These are phyloP conservation scores for Ophiostoma perfectum DNA, from an alignment of 2,329 filamentous ascomycete genomes.

Conservation along the genomic window DNA sequence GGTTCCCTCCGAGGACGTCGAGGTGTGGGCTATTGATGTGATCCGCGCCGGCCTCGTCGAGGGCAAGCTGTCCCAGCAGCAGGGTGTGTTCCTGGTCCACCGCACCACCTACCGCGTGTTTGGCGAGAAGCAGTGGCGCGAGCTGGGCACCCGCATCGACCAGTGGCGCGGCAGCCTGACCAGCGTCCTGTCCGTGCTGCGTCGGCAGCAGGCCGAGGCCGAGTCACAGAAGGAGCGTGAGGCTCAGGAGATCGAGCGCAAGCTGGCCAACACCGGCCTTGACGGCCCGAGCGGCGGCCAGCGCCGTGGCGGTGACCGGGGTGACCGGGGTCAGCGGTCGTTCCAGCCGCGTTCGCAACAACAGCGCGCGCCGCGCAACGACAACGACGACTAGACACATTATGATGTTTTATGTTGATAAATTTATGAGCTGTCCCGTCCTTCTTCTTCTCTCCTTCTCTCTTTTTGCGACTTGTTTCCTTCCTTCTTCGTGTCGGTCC, in stretches of 20 bases:
- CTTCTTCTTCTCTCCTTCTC: not conserved
- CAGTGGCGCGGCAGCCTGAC: constrained; percentile 81
- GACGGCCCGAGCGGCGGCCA: constrained; percentile 32
- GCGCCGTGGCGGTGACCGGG: constrained; percentile 18
- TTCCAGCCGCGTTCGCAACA: constrained; percentile 27
- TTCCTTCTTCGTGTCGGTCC: not conserved
- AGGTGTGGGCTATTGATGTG: constrained; percentile 98
- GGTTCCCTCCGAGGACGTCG: constrained; percentile 76
- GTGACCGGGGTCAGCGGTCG: constrained; percentile 17
- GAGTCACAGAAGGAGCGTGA: constrained; percentile 73
- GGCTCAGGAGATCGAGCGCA: constrained; percentile 64
- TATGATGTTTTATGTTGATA: constrained; percentile 3
- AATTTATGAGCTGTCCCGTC: constrained; percentile 1
- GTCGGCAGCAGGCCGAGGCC: constrained; percentile 74
- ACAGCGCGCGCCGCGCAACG: constrained; percentile 43
- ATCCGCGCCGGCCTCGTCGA: constrained; percentile 94
- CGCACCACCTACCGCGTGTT: constrained; percentile 95
- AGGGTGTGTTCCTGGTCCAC: constrained; percentile 90
- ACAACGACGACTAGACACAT: constrained; percentile 46
- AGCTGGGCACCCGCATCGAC: constrained; percentile 84
- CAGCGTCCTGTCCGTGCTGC: constrained; percentile 71
- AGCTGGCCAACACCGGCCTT: constrained; percentile 36
- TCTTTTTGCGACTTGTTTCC: no score
- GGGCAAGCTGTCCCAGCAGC: constrained; percentile 90
- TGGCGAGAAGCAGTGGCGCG: constrained; percentile 95